A percentile compares a stretch with the other conserved stretches of the same genome.
Evolutionary conservation across 768 basidiomycete species (phyloP).

Genomic region (Agrocybe pediades): DNA sequence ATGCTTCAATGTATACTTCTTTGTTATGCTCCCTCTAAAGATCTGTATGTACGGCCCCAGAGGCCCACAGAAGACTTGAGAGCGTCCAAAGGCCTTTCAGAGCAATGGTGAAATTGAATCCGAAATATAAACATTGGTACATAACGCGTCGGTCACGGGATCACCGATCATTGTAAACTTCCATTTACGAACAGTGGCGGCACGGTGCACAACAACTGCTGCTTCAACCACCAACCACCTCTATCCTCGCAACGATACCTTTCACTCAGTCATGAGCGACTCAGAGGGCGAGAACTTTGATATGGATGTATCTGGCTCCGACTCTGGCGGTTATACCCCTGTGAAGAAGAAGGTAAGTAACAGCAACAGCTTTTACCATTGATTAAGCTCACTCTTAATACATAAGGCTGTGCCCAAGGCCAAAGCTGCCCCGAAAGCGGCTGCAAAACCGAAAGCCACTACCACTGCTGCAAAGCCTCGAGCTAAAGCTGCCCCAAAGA

Average conservation of each 20-base stretch:
- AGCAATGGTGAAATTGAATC: no score
- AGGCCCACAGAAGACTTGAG: no score
- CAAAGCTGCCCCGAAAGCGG: constrained; percentile 38
- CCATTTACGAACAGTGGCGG: background rate
- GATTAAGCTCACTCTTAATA: constrained; percentile 6
- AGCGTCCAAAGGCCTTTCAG: no score
- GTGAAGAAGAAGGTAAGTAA: constrained; percentile 58
- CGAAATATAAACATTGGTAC: background rate
- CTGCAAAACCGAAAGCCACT: constrained; percentile 44
- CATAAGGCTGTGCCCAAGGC: constrained; percentile 22
- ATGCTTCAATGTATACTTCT: no score
- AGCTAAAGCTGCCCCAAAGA: constrained; percentile 58
- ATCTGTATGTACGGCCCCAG: no score
- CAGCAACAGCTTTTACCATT: background rate
- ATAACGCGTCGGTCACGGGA: constrained; percentile 16
- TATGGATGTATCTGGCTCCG: constrained; percentile 59
- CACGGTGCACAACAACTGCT: background rate
- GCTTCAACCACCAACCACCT: constrained; percentile 1
- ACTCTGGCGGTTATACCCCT: constrained; percentile 71
- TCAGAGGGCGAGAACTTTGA: constrained; percentile 74
- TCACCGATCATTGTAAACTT: background rate
- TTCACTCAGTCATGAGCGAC: constrained; percentile 59
- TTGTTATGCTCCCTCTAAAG: no score
- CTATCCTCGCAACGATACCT: background rate
- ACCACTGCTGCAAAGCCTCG: constrained; percentile 46